Base-by-base conservation (phyloP, 116 monocot species). In the Thalassia testudinum region DNA sequence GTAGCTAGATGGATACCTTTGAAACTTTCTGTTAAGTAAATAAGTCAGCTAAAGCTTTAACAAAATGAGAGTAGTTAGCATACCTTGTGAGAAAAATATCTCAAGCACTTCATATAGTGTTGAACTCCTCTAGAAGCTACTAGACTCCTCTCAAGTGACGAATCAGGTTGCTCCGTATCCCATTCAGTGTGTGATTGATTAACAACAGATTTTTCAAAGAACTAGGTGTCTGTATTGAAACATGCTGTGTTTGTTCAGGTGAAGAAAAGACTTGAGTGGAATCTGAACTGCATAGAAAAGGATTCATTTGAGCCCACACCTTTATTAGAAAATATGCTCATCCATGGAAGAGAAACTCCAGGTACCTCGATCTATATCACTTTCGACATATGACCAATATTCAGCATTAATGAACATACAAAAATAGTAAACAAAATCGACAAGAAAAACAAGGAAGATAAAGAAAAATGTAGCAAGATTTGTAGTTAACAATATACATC, bases 301-400 rank as follows among this genome's bases (percentile, higher is more conserved):
- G 68, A 49, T 68, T 68, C 12, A 34, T 55, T 54, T 61, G 54
- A 38, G 16, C 61, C 61, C 19, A 1, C 26, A 38, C 26, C 68
- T 56, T 47, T 40, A 49, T 56, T 68, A 21, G 47, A 37, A 38
- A 68, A 68, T 55, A 68, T 61, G 60, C 55, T 34, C 44, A 26
- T 47, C 68, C 68, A 68, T 2, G 68, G 68, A 37, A 68, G 61
- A 16, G 68, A 62, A 56, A 56, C 61, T 12, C 68, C 68, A 47
- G 61, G 68, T 55, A 68, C 45, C 22, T 68, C 68, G 54, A 68
- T 45, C 68, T 68, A 53, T 21, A 30, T 19, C 37, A 49, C 45
- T 19, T 15, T 0, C 27, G 30, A 34, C 30, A 34, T 34, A 10
- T 5, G 30, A 34, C 3, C n/a, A 34, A 34, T 34, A 5, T 10